A percentile compares a stretch with the other conserved stretches of the same genome.
Conservation (phyloP, 2,329 filamentous ascomycete genomes). For the Xylariaceae sp. region DNA sequence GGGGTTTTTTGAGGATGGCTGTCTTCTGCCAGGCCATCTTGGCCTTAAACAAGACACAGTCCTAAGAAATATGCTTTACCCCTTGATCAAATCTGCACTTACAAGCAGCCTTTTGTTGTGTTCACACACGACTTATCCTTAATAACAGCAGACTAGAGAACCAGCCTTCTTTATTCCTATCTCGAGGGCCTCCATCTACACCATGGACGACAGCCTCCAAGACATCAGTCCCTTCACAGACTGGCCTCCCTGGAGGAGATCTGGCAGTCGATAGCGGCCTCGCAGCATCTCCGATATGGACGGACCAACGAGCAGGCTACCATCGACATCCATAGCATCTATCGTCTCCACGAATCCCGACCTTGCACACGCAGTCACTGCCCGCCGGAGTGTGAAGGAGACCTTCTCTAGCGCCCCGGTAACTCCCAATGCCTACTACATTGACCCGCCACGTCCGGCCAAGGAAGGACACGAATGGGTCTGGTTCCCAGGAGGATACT, state of each 20-base stretch:
- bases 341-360: constrained; percentile 11
- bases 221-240: constrained; percentile 26
- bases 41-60: constrained; percentile 7
- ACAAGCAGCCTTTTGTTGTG: constrained; percentile 21
- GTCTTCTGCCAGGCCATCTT: constrained; percentile 1
- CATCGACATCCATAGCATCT: constrained; percentile 26
- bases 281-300: constrained; percentile 34
- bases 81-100: constrained; percentile 1
- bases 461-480: constrained; percentile 62
- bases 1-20: neutral
- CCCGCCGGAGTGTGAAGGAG: constrained; percentile 20
- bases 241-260: constrained; percentile 22
- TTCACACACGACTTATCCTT: constrained; percentile 4
- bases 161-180: neutral
- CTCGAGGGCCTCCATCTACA: constrained; percentile 1
- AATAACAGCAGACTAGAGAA: constrained; percentile 5
- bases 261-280: constrained; percentile 28
- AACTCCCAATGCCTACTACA: constrained; percentile 29
- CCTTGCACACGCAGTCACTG: neutral
- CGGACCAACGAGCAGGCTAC: constrained; percentile 30
- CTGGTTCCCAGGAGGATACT: constrained; percentile 65
- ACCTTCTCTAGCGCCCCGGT: constrained; percentile 14
- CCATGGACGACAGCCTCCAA: constrained; percentile 20
- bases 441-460: constrained; percentile 60
- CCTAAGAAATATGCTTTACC: constrained; percentile 15